Base-by-base conservation (phyloP, 2,329 filamentous ascomycete species). In the Cordyceps cicadae region DNA sequence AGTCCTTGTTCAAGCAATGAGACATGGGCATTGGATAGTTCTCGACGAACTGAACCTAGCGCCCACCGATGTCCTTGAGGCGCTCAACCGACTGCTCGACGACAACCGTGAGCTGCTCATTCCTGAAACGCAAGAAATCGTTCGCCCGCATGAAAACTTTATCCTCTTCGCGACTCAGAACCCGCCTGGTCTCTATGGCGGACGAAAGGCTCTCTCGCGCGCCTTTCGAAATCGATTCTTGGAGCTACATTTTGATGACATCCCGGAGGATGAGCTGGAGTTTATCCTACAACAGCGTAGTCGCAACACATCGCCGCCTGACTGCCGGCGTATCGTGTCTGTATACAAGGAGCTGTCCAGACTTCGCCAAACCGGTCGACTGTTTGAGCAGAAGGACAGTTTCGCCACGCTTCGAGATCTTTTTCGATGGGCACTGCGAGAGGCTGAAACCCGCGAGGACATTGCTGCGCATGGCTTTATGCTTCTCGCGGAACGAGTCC, bases 151-250 rank as follows among this genome's bases (percentile, higher is more conserved):
- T 66, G 86, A 91, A 34, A 92, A 95, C 67, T 99, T 99, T 72
- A 96, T 97, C 85, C 83, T 99, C 0, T 99, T 99, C 69, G 94
- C 94, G 1, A 99, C 94, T 0, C 94, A 99, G 70, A 99, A 99
- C 66, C 94, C 94, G 0, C 89, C 95, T 24, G 94, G 94, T 41
- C 77, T 99, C 1, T 99, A 99, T 68, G 95, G 95, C 62, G 94
- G 94, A 17, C 84, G 94, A 67, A 99, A 99, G 70, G 86, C 90
- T 0, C 79, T 99, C 8, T 97, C 94, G 1, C 84, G 95, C 48
- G 94, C 94, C 1, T 99, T 99, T 74, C 86, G 95, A 59, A 99
- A 99, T 72, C 85, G 94, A 68, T 99, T 99, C 68, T 81, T 99
- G 3, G 94, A 99, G 73, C 79, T 99, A 5, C 94, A 99, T 72